Base-by-base conservation (phyloP, 176 grass and related monocot genomes). In the Themeda triandra region DNA sequence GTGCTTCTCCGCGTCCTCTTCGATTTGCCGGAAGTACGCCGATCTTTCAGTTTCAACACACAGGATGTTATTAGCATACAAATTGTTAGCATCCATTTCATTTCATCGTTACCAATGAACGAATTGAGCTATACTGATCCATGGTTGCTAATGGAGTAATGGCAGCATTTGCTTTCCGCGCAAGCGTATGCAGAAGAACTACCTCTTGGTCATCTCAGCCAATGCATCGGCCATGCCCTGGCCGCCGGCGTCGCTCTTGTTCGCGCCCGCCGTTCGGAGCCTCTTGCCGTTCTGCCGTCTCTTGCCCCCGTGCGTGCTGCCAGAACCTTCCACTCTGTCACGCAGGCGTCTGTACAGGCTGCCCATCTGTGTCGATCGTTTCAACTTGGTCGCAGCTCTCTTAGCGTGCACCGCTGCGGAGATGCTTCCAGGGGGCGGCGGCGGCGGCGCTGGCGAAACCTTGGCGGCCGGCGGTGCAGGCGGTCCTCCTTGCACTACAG, bases 121-220 rank as follows among this genome's bases (percentile, higher is more conserved):
- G 1, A 23, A 79, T 44, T 28, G 13, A 29, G 0, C n/a, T 58
- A 24, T 2, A 28, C 23, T 14, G 10, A 28, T 77, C 75, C 25
- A 3, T 41, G 39, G 23, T 27, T 58, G 36, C 35, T 11, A 78
- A 37, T n/a, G n/a, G n/a, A n/a, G n/a, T n/a, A n/a, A n/a, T 11
- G 45, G 28, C 8, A 58, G 53, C 54, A 5, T n/a, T 23, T 23
- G 4, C 33, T 35, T 35, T 5, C 33, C 33, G 6, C 33, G 33
- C 33, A 35, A 35, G 33, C 33, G 33, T 35, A 35, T 35, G 33
- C 33, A 35, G 33, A 23, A 25, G 56, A 5, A 25, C 4, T 76
- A 89, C 92, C 89, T 94, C 67, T 85, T 91, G 42, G 84, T 85
- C 76, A 94, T 94, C 86, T 94, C 92, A 28, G 92, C 92, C 71